A percentile compares a stretch with the other conserved stretches of the same genome.
These are phyloP conservation scores for Zygotorulaspora chibaensis DNA, from an alignment of 805 yeast species.

Conservation along the genomic window DNA sequence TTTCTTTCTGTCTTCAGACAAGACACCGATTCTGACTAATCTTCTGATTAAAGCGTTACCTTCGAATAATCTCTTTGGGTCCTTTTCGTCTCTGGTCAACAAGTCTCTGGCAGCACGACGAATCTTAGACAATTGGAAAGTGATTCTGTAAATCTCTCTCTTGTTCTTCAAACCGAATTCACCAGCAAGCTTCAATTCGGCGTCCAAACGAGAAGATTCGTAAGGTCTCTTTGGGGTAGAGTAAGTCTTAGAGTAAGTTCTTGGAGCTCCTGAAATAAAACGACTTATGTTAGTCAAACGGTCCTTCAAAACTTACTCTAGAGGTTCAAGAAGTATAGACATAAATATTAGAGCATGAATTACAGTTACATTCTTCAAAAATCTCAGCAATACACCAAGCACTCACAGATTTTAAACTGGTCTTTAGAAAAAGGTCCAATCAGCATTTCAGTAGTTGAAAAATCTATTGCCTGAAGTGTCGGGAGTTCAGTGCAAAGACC, in stretches of 20 bases:
- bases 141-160: conserved; percentile 99
- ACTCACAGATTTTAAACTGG: too few relatives aligned
- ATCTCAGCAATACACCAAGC: too few relatives aligned
- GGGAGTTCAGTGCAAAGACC: conserved; percentile 66
- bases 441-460: not conserved
- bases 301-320: conserved; percentile 2
- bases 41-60: conserved; percentile 99
- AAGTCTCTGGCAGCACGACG: conserved; percentile 99
- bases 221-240: conserved; percentile 99
- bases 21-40: conserved; percentile 98
- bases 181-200: conserved; percentile 99
- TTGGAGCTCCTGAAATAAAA: conserved; percentile 77
- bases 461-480: conserved; percentile 63
- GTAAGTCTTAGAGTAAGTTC: conserved; percentile 99
- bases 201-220: conserved; percentile 99
- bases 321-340: conserved; percentile 16
- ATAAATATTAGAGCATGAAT: conserved; percentile 15
- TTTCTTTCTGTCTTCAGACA: conserved; percentile 99
- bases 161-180: conserved; percentile 99
- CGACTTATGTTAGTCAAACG: conserved; percentile 14
- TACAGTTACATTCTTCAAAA: not conserved
- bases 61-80: conserved; percentile 99
- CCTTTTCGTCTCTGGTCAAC: conserved; percentile 99
- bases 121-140: conserved; percentile 98
- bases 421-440: not conserved